A percentile compares a stretch with the other conserved stretches of the same genome.
Evolutionary conservation across 2,329 filamentous ascomycete species (phyloP).

Genomic region (Cordyceps javanica): DNA sequence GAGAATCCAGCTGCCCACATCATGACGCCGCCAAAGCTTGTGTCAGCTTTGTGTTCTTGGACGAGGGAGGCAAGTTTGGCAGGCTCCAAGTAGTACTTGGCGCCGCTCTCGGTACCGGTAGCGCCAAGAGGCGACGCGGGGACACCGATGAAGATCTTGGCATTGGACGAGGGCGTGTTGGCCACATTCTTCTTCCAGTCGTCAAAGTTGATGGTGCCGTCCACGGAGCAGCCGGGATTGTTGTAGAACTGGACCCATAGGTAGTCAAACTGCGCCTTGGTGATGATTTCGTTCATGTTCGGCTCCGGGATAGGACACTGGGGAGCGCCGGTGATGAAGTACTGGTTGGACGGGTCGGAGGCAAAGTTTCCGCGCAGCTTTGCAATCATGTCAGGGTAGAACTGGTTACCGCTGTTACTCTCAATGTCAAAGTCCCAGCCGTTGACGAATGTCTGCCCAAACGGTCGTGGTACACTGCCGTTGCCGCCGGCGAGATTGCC

Average conservation of each 20-base stretch:
- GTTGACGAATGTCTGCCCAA: constrained; percentile 22
- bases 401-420: constrained; percentile 16
- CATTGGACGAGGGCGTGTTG: constrained; percentile 22
- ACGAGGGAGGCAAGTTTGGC: constrained; percentile 21
- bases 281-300: constrained; percentile 35
- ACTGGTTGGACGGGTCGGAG: constrained; percentile 19
- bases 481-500: constrained; percentile 8
- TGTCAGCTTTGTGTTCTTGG: constrained; percentile 22
- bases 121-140: constrained; percentile 20
- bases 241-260: constrained; percentile 42
- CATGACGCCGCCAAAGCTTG: constrained; percentile 28
- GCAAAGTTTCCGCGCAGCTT: constrained; percentile 19
- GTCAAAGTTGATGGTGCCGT: constrained; percentile 29
- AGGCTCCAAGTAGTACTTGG: constrained; percentile 22
- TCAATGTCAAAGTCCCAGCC: constrained; percentile 26
- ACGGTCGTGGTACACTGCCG: constrained; percentile 17
- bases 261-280: constrained; percentile 31
- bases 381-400: constrained; percentile 16
- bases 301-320: constrained; percentile 33
- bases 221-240: constrained; percentile 32
- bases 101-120: constrained; percentile 19
- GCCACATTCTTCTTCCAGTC: constrained; percentile 24
- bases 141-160: constrained; percentile 31
- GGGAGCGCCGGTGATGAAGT: constrained; percentile 40
- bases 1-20: constrained; percentile 16